Evolutionary conservation across 1,284 basidiomycete genomes (phyloP), one percentile per base, ranked within the genome.

Genomic region (Ustilago shanxiensis): DNA sequence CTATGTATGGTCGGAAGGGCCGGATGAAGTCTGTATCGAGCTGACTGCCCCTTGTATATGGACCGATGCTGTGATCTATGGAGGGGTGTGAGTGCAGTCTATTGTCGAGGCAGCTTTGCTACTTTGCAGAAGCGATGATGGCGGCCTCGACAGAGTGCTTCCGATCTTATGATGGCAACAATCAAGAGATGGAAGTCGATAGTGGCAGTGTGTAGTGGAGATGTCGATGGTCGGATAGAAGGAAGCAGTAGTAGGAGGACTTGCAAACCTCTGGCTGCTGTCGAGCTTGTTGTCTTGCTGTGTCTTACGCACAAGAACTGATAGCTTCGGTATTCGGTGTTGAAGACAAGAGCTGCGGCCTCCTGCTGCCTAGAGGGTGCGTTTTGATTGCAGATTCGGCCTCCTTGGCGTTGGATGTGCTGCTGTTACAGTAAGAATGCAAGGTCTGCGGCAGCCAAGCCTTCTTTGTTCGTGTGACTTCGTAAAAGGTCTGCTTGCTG

Each of bases 381-480:
- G 45, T 47, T 7, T 33, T 33, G 31, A 9, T n/a, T 45, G 22
- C 18, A 45, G 44, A 11, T n/a, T n/a, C n/a, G n/a, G n/a, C n/a
- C n/a, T n/a, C n/a, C n/a, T n/a, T n/a, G 49, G 28, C 45, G 49
- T 51, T 29, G 49, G 29, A 8, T 7, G 33, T n/a, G n/a, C n/a
- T n/a, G n/a, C n/a, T n/a, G n/a, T n/a, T 20, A 45, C 24, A n/a
- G 35, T 33, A 45, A 14, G 13, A 41, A 57, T 45, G 55, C 55
- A 31, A 57, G 55, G 26, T 16, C 31, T n/a, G 56, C 29, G 39
- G 58, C 58, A 51, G 58, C 58, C 58, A 60, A 60, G 58, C 51
- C 28, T 50, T 53, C 31, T 22, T 39, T 54, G 37, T 45, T 26
- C 8, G 11, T 20, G 35, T 37, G 35, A 37, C 35, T 14, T 9